phyloP scores from a whole-genome alignment of 1,284 basidiomycete genomes.

The Ustilago hordei region DNA sequence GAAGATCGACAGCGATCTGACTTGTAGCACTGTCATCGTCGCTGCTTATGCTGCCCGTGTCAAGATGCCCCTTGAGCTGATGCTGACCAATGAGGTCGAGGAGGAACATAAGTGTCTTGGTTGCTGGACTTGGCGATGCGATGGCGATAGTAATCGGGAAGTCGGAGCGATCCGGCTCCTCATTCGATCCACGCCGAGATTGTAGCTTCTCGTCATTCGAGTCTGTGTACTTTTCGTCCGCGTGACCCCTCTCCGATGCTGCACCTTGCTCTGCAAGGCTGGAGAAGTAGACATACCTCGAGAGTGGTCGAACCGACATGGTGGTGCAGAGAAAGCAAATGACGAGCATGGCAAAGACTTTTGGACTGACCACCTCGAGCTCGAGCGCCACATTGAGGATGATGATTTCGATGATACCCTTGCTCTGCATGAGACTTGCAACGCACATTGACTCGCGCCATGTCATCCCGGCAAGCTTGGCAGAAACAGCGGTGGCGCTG shows the following conservation, averaged over 20 bases:
- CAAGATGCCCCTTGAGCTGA: background rate
- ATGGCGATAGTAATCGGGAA: constrained; percentile 53
- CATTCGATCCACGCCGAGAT: background rate
- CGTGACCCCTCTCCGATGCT: background rate
- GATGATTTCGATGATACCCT: constrained; percentile 59
- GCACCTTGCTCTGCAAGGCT: constrained; percentile 15
- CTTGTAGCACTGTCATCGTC: constrained; percentile 4
- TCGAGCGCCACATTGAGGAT: constrained; percentile 53
- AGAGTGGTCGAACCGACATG: constrained; percentile 46
- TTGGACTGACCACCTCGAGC: constrained; percentile 39
- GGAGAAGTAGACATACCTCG: constrained; percentile 47
- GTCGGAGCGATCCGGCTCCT: constrained; percentile 10
- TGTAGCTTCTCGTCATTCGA: background rate
- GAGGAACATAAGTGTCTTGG: constrained; percentile 49
- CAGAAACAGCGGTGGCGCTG: constrained; percentile 40
- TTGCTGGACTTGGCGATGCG: constrained; percentile 47
- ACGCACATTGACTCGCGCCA: constrained; percentile 55
- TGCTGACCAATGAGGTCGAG: constrained; percentile 38
- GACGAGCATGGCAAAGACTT: constrained; percentile 56
- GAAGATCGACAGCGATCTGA: constrained; percentile 44
- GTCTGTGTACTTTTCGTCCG: constrained; percentile 7
- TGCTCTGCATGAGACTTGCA: constrained; percentile 53
- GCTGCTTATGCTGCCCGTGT: background rate
- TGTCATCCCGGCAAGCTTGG: constrained; percentile 41
- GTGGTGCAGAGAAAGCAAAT: constrained; percentile 53